These are phyloP conservation scores for Tolypocladium tundrense DNA, from an alignment of 2,329 filamentous ascomycete genomes.

Conservation along the genomic window DNA sequence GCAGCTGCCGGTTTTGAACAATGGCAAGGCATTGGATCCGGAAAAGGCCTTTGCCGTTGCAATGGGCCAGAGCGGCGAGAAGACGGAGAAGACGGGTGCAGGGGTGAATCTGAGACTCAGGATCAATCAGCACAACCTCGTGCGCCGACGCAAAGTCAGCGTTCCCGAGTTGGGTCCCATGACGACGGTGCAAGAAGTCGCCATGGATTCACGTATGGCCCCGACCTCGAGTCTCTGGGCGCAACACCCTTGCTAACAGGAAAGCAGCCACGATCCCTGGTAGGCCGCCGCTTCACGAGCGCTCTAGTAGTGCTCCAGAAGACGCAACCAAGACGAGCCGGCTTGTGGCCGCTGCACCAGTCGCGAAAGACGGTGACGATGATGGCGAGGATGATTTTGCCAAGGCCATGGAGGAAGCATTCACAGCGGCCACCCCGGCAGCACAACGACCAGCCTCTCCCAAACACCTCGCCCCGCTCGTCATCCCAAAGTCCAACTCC, in stretches of 20 bases:
- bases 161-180: slow-evolving; percentile 56
- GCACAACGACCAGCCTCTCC: slow-evolving; percentile 33
- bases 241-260: neutral
- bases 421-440: slow-evolving; percentile 12
- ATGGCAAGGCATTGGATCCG: slow-evolving; percentile 35
- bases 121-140: slow-evolving; percentile 47
- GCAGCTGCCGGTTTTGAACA: slow-evolving; percentile 28
- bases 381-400: slow-evolving; percentile 12
- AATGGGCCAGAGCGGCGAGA: slow-evolving; percentile 30
- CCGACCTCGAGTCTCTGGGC: neutral
- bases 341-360: neutral
- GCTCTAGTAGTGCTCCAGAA: slow-evolving; percentile 49
- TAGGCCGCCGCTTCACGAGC: slow-evolving; percentile 52
- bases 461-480: slow-evolving; percentile 43
- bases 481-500: slow-evolving; percentile 33
- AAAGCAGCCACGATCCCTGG: slow-evolving; percentile 54
- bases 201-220: slow-evolving; percentile 60
- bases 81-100: slow-evolving; percentile 26
- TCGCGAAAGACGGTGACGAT: slow-evolving; percentile 5
- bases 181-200: slow-evolving; percentile 56
- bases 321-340: slow-evolving; percentile 4
- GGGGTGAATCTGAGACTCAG: slow-evolving; percentile 34
- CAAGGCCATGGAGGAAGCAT: slow-evolving; percentile 12
- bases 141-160: slow-evolving; percentile 51
- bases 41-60: slow-evolving; percentile 37